phyloP scores from a whole-genome alignment of 2,329 filamentous ascomycete genomes.

The Alternaria consortialis region DNA sequence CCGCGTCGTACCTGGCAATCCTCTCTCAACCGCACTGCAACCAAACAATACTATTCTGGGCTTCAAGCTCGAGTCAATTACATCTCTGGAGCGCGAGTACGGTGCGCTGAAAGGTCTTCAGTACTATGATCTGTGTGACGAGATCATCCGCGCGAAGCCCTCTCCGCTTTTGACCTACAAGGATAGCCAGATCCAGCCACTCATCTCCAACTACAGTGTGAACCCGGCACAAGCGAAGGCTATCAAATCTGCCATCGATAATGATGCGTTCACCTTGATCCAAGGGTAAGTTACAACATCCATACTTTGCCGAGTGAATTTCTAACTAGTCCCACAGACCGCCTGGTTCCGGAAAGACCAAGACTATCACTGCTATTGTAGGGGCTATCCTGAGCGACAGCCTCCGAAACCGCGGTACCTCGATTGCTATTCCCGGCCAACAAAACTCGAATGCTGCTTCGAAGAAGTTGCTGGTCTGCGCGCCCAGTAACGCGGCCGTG shows the following conservation, averaged over 20 bases:
- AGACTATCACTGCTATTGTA: constrained; percentile 96
- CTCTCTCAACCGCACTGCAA: constrained; percentile 70
- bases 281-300: constrained; percentile 69
- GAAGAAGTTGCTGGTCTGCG: constrained; percentile 94
- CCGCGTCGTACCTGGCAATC: constrained; percentile 74
- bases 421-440: constrained; percentile 53
- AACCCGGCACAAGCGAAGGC: constrained; percentile 91
- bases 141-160: constrained; percentile 87
- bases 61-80: constrained; percentile 90
- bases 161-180: constrained; percentile 86
- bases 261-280: constrained; percentile 95
- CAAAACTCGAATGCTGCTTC: constrained; percentile 50
- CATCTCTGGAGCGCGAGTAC: constrained; percentile 93
- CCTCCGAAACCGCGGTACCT: constrained; percentile 60
- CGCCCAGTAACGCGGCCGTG: constrained; percentile 97
- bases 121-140: constrained; percentile 95
- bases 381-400: constrained; percentile 78
- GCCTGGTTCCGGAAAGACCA: constrained; percentile 96
- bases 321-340: constrained; percentile 63
- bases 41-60: constrained; percentile 76
- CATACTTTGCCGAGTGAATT: constrained; percentile 2
- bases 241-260: constrained; percentile 89
- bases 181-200: constrained; percentile 73
- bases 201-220: constrained; percentile 80
- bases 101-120: constrained; percentile 88